Conservation (phyloP, 805 yeast species). For the Grigorovia humatica region DNA sequence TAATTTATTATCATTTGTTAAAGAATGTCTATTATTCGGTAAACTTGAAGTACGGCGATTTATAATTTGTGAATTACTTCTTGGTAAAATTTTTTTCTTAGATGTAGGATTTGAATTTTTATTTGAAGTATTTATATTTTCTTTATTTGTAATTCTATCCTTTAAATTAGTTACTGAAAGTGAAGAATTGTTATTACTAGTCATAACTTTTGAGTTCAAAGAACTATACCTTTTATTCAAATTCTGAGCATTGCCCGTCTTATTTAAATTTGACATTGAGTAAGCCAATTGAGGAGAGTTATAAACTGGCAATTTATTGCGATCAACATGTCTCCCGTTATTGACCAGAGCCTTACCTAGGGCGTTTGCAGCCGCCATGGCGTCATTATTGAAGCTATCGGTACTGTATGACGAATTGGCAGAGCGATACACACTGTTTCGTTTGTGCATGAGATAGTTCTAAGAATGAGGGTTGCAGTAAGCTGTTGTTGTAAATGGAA, state of each 20-base stretch:
- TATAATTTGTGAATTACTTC: conserved; percentile 1
- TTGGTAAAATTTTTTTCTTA: background rate
- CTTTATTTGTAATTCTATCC: background rate
- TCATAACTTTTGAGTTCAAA: background rate
- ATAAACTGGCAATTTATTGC: conserved; percentile 17
- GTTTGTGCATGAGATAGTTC: background rate
- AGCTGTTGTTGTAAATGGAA: too few species aligned
- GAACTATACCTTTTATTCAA: conserved; percentile 6
- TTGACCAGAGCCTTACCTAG: conserved; percentile 38
- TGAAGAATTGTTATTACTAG: background rate
- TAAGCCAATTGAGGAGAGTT: conserved; percentile 12
- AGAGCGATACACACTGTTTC: background rate
- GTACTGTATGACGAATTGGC: background rate
- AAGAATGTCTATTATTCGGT: conserved; percentile 6
- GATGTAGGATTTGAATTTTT: background rate
- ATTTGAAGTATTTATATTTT: too few species aligned
- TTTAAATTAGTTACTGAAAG: background rate
- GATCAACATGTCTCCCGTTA: conserved; percentile 20
- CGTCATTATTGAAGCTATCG: conserved; percentile 20
- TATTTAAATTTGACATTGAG: conserved; percentile 6
- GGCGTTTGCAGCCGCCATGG: conserved; percentile 54
- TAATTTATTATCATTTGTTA: background rate
- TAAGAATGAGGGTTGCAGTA: too few species aligned
- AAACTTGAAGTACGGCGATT: conserved; percentile 11
- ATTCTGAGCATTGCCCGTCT: background rate